Evolutionary conservation across 352 stramenopile species (phyloP).

Genomic region (Peronosclerospora sorghi): DNA sequence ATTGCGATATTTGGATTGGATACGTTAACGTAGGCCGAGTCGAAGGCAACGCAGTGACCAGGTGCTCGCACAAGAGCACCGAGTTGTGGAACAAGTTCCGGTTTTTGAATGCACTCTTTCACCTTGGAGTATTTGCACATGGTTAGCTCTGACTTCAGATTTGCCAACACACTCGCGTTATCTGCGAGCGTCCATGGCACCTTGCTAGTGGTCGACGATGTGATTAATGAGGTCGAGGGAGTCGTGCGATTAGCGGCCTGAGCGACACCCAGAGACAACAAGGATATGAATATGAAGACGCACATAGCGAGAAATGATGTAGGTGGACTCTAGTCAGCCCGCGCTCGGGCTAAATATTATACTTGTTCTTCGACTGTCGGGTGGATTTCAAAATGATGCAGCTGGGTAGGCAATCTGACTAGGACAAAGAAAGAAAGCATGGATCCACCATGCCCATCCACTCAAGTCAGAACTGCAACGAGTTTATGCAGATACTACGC

Average conservation of each 20-base stretch:
- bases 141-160: constrained; percentile 25
- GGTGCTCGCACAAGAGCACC: constrained; percentile 26
- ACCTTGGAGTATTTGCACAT: constrained; percentile 57
- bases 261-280: constrained; percentile 10
- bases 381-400: constrained; percentile 12
- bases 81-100: constrained; percentile 21
- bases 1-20: constrained; percentile 17
- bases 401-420: background rate
- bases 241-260: constrained; percentile 2
- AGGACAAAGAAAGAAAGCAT: background rate
- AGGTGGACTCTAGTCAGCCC: background rate
- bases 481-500: constrained; percentile 10
- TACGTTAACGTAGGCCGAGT: constrained; percentile 36
- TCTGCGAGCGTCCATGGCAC: constrained; percentile 32
- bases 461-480: constrained; percentile 9
- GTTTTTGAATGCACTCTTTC: constrained; percentile 39
- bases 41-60: constrained; percentile 40
- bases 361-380: constrained; percentile 1
- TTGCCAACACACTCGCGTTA: constrained; percentile 22
- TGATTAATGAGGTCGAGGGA: constrained; percentile 4
- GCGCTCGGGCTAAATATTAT: too few species aligned
- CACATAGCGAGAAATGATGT: background rate
- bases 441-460: too few species aligned
- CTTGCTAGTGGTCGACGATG: constrained; percentile 14
- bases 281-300: constrained; percentile 4